Evolutionary conservation across 1,284 basidiomycete species (phyloP), one percentile per base, ranked within the genome.

Genomic region (Ceratobasidium sp.): DNA sequence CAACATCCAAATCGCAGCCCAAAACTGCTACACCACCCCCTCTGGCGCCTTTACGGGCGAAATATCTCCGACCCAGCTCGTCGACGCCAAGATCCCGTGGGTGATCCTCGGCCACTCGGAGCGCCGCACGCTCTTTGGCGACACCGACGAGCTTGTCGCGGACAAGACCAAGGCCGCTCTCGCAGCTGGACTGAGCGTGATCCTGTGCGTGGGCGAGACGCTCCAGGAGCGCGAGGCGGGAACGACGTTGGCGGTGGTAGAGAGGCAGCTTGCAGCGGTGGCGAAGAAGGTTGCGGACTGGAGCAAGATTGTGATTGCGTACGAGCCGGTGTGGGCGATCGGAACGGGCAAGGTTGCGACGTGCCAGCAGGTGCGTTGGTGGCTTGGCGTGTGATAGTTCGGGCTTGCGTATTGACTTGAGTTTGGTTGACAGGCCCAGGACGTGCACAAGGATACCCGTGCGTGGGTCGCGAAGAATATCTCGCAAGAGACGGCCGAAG

Each of bases 261-360:
- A 94, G 80, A 85, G 83, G 71, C 96, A 98, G 84, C 88, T 98
- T 75, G 86, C 91, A 81, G 90, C 93, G 69, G 94, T 93, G 77
- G 88, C 92, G 41, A 84, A 86, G 48, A 84, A 88, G 59, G 84
- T 92, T 76, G 85, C 87, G 76, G 86, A 95, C 81, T 98, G 96
- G 95, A 89, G 93, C 82, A 91, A 94, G 80, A 87, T 98, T 81
- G 97, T 99, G 77, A 87, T 99, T 80, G 97, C 97, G 22, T 99
- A 96, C 82, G 94, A 96, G 82, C 94, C 95, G 59, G 97, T 99
- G 37, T 99, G 97, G 98, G 98, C 97, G 51, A 99, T 99, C 81
- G 97, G 96, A 74, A 98, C 96, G 24, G 96, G 95, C 78, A 97
- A 95, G 84, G 96, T 98, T 76, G 97, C 98, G 53, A 95, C 95